Conservation (phyloP, 2,329 filamentous ascomycete genomes). For the Apiospora marii region DNA sequence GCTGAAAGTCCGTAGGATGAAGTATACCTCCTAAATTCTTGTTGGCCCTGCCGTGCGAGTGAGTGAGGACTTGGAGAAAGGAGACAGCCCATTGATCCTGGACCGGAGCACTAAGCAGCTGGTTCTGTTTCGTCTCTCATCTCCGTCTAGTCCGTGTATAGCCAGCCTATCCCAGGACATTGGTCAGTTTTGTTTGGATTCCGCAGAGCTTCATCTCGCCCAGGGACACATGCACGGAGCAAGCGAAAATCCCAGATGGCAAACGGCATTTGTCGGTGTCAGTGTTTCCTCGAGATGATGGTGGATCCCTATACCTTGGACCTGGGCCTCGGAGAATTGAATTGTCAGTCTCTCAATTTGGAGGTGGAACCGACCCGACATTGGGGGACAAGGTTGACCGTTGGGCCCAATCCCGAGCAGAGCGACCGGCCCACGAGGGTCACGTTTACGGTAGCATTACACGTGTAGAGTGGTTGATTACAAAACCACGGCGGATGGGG, state of each 20-base stretch:
- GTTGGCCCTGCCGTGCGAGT: background rate
- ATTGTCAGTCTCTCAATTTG: background rate
- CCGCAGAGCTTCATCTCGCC: background rate
- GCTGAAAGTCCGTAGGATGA: background rate
- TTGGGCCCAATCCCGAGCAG: background rate
- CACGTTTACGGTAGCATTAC: constrained; percentile 7
- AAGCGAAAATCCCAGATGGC: background rate
- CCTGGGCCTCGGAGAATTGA: constrained; percentile 17
- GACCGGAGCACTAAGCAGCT: background rate
- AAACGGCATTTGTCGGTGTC: constrained; percentile 14
- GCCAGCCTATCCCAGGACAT: constrained; percentile 1
- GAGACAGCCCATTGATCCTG: background rate
- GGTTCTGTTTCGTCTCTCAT: background rate
- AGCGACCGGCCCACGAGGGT: background rate
- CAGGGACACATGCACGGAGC: background rate
- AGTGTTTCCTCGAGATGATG: background rate
- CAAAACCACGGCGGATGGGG: background rate
- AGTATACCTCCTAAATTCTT: background rate
- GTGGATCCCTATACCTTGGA: background rate
- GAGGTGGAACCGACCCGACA: background rate
- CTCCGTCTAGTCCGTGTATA: constrained; percentile 3
- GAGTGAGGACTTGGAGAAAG: background rate
- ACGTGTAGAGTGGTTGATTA: background rate
- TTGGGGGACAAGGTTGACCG: constrained; percentile 1
- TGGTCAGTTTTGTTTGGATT: background rate